Conservation (phyloP, 345 rosid species). For the Aquilaria yunnanensis region DNA sequence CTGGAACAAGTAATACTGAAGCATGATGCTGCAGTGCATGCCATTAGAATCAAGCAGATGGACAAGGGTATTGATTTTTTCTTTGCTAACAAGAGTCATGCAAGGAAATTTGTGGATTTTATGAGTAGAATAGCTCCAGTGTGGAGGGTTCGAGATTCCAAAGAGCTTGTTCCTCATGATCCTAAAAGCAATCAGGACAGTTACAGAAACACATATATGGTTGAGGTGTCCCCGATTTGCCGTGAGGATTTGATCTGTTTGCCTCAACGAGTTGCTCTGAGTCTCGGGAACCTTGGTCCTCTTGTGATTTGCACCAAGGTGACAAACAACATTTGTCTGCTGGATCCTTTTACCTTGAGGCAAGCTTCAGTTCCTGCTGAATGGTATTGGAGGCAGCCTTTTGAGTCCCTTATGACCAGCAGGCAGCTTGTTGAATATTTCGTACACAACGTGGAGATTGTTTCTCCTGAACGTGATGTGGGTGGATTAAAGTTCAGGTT, state of each 20-base stretch:
- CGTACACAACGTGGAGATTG: constrained; percentile 32
- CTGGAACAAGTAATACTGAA: constrained; percentile 47
- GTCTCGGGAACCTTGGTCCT: constrained; percentile 46
- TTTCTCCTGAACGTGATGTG: constrained; percentile 23
- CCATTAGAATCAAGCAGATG: constrained; percentile 43
- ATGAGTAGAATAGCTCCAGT: constrained; percentile 38
- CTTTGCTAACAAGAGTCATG: constrained; percentile 47
- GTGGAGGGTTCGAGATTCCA: constrained; percentile 26
- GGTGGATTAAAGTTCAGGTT: constrained; percentile 37
- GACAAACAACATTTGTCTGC: constrained; percentile 39
- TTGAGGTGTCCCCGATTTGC: constrained; percentile 37
- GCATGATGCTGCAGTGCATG: constrained; percentile 40
- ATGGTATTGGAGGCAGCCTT: constrained; percentile 33
- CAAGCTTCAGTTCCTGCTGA: constrained; percentile 34
- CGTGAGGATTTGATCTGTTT: constrained; percentile 46
- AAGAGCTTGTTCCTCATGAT: constrained; percentile 45
- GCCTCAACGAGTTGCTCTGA: constrained; percentile 26
- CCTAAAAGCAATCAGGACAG: constrained; percentile 40
- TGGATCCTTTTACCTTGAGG: constrained; percentile 43
- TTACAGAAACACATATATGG: constrained; percentile 45
- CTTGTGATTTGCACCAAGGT: constrained; percentile 48
- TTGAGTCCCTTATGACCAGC: constrained; percentile 33
- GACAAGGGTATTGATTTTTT: constrained; percentile 52
- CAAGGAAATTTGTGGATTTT: constrained; percentile 38
- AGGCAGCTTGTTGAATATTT: constrained; percentile 46